Conservation (phyloP, 306 rosid genomes). For the Gastrolobium villosum region DNA sequence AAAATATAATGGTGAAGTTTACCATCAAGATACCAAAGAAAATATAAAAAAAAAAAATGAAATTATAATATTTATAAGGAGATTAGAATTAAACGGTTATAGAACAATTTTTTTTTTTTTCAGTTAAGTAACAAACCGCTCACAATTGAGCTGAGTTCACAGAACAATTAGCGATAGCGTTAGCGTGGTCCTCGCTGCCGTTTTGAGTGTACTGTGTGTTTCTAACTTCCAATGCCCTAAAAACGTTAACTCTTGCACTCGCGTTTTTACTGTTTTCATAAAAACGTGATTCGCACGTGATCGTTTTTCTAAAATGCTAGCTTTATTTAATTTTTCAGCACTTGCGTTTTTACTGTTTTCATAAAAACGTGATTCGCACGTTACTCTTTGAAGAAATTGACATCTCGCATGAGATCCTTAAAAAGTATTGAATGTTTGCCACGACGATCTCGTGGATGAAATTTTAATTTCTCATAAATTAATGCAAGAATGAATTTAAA, state of each 20-base stretch:
- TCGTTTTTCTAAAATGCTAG: no score
- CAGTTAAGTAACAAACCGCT: not conserved
- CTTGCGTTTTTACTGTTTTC: no score
- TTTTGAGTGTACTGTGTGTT: not conserved
- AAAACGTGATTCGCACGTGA: no score
- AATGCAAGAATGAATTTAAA: no score
- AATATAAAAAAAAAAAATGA: not conserved
- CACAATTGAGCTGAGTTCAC: not conserved
- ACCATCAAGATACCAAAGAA: not conserved
- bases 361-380: no score
- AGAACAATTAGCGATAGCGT: not conserved
- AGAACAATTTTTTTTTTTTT: not conserved
- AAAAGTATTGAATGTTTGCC: no score
- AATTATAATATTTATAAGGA: not conserved
- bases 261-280: not conserved
- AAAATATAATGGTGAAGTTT: not conserved
- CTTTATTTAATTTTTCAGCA: no score
- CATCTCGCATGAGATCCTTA: no score
- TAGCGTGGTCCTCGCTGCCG: slow-evolving; percentile 13
- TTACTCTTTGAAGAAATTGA: no score
- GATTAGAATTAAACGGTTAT: not conserved
- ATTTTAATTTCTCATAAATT: no score
- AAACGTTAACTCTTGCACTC: not conserved
- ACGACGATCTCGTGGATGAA: no score
- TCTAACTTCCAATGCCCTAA: not conserved